These are phyloP conservation scores for Neonectria sp. DNA, from an alignment of 2,329 filamentous ascomycete species.

Conservation along the genomic window DNA sequence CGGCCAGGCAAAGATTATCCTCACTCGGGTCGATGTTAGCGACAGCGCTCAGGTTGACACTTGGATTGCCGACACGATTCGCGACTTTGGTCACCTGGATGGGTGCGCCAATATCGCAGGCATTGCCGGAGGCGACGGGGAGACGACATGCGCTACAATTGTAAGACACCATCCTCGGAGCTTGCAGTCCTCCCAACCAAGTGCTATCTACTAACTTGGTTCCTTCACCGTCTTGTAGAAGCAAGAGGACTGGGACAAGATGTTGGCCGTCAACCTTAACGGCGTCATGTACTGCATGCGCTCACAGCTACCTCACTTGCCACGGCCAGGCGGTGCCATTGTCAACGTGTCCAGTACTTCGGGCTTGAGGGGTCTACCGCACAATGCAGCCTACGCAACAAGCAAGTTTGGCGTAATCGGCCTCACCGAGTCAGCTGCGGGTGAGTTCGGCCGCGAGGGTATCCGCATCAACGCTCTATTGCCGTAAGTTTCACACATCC, in stretches of 20 bases:
- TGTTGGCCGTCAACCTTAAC: constrained; percentile 6
- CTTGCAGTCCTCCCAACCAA: too few species aligned
- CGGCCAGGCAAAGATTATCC: background rate
- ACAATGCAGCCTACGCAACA: constrained; percentile 5
- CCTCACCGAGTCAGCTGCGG: constrained; percentile 4
- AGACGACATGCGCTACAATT: constrained; percentile 1
- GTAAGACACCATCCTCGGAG: background rate
- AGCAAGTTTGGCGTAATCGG: constrained; percentile 12
- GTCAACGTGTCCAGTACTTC: constrained; percentile 9
- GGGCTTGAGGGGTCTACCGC: background rate
- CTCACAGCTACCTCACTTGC: constrained; percentile 2
- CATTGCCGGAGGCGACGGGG: constrained; percentile 5
- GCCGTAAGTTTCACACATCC: too few species aligned
- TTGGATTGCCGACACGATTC: background rate
- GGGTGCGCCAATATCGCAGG: constrained; percentile 4
- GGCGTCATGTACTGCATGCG: constrained; percentile 14
- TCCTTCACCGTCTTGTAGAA: background rate
- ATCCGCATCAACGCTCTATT: constrained; percentile 1
- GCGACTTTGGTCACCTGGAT: constrained; percentile 2
- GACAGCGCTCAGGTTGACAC: background rate
- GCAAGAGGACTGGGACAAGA: constrained; percentile 8
- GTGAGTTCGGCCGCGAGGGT: constrained; percentile 2
- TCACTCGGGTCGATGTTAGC: background rate
- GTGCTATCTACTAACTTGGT: too few species aligned
- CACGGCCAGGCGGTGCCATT: constrained; percentile 2